These are phyloP conservation scores for Neofusicoccum kwambonambiense DNA, from an alignment of 2,329 filamentous ascomycete species.

Conservation along the genomic window DNA sequence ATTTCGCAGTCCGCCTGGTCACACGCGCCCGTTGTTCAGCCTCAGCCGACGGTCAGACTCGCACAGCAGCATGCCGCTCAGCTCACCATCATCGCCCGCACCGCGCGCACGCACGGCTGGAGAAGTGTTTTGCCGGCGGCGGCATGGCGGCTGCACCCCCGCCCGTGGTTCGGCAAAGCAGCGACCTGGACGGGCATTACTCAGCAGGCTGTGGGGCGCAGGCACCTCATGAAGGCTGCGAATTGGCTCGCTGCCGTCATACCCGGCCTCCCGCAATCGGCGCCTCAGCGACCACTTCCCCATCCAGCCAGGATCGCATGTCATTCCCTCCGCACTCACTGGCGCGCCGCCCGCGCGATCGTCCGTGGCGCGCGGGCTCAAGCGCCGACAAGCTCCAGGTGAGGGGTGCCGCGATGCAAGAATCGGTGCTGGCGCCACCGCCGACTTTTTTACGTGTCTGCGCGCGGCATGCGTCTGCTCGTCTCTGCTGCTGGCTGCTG, in stretches of 20 bases:
- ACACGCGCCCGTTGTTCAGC: too few relatives aligned
- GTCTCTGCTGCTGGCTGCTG: neutral
- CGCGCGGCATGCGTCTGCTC: neutral
- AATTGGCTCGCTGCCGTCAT: constrained; percentile 17
- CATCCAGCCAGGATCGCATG: neutral
- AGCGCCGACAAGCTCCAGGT: neutral
- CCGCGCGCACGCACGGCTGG: neutral
- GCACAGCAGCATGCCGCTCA: neutral
- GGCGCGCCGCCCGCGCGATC: neutral
- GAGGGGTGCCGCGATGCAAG: neutral
- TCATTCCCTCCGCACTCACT: neutral
- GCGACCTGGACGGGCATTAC: neutral
- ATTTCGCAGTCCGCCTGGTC: neutral
- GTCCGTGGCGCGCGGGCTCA: neutral
- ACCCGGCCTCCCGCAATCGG: constrained; percentile 13
- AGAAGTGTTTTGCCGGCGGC: neutral
- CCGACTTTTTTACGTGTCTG: neutral
- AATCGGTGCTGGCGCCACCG: neutral
- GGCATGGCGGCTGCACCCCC: neutral
- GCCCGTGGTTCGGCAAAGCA: neutral
- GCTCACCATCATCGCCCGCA: neutral
- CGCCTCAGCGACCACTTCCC: neutral
- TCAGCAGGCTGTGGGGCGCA: neutral
- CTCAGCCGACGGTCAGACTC: neutral
- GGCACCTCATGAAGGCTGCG: neutral